Conservation (phyloP, 208 protist species). For the Leishmania martiniquensis region DNA sequence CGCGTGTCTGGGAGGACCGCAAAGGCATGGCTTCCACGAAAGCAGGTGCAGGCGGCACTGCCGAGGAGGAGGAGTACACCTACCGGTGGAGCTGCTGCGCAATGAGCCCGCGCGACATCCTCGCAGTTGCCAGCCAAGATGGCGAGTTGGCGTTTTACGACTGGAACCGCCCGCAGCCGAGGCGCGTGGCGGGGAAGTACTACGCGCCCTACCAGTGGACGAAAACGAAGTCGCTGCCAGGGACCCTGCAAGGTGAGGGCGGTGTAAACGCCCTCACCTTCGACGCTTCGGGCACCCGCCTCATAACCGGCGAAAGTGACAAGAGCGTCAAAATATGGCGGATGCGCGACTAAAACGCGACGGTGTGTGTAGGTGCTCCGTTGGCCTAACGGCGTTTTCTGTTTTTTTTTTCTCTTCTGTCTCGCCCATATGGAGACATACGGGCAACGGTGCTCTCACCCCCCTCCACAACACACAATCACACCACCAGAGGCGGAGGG, state of each 20-base stretch:
- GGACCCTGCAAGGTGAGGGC: constrained; percentile 84
- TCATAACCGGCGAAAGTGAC: constrained; percentile 98
- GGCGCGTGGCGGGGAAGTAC: constrained; percentile 19
- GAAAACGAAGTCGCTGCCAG: constrained; percentile 81
- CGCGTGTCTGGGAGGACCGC: constrained; percentile 37
- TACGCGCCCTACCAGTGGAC: constrained; percentile 84
- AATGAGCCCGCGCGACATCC: constrained; percentile 88
- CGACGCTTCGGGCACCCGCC: constrained; percentile 97
- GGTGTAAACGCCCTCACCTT: constrained; percentile 94
- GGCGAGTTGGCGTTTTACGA: constrained; percentile 97
- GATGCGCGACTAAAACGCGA: constrained; percentile 38
- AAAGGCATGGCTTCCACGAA: background rate
- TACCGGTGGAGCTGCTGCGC: constrained; percentile 89
- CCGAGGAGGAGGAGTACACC: constrained; percentile 34
- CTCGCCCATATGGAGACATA: no score
- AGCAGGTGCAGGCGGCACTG: background rate
- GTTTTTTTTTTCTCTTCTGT: no score
- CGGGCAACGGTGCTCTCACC: background rate
- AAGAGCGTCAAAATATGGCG: constrained; percentile 98
- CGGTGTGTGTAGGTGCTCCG: background rate
- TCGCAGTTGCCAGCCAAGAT: constrained; percentile 95
- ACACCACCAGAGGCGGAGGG: no score
- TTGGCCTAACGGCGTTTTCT: no score
- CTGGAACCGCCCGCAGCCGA: constrained; percentile 92
- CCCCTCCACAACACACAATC: no score